Evolutionary conservation across 495 filamentous ascomycete genomes (phyloP), one percentile per base, ranked within the genome.

Genomic region (Lasiosphaeris hirsuta): DNA sequence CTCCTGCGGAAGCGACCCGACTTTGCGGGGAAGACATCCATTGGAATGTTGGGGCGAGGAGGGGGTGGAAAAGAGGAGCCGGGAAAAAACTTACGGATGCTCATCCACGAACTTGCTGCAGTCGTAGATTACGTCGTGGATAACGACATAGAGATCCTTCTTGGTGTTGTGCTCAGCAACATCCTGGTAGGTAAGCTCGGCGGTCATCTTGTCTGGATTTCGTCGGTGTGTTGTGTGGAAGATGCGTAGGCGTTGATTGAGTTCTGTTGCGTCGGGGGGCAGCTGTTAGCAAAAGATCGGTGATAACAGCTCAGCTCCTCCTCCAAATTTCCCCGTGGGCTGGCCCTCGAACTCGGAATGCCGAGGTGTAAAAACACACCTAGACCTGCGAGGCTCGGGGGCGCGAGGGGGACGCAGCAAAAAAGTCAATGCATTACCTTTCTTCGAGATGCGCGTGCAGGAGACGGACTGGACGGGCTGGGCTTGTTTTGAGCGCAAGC

Each of bases 51-150:
- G 14, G 39, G 14, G 14, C 30, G 51, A 10, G 45, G 1, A 51
- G 2, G 37, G 45, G 39, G 17, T 19, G n/a, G 43, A 38, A 30
- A 19, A 18, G 44, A 18, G 10, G 36, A 30, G 55, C 11, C 14
- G 11, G 44, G 50, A 17, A 14, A 33, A 44, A 34, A 92, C 94
- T 75, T 90, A 98, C 93, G 95, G 95, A 78, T 99, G 95, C 85
- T 99, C 95, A 72, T 97, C 93, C 56, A 97, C 80, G 77, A 99
- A 99, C 69, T 83, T 89, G 61, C 82, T 81, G 63, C 80, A 72
- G 71, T 96, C 86, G 83, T 97, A 99, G 74, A 99, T 87, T 79
- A 95, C 93, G 74, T 97, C 93, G 80, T 97, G 90, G 66, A 97
- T 82, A 55, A 97, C 87, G 60, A 97, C 62, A 77, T 83, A 95